Percentiles rank a stretch among this genome's conserved stretches.
Conservation (phyloP, 2,329 filamentous ascomycete species). For the Trichoderma cornu-damae region DNA sequence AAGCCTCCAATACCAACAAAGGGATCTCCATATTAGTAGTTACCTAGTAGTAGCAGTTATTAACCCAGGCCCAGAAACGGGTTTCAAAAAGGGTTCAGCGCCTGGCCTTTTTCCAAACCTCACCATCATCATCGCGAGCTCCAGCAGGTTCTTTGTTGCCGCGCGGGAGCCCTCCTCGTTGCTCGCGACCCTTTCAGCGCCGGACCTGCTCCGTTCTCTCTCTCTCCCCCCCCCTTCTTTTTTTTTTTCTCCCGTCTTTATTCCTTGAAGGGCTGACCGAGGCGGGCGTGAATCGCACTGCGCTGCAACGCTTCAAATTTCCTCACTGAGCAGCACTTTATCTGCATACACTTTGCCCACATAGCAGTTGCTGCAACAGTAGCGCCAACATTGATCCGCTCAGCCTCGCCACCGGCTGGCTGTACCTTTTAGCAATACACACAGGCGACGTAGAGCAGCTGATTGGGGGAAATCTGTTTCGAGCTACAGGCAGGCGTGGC, state of each 20-base stretch:
- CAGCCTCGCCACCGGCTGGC: conserved; percentile 6
- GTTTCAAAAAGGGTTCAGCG: conserved; percentile 9
- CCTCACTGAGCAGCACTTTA: too few relatives aligned
- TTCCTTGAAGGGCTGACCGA: neutral
- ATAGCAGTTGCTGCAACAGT: neutral
- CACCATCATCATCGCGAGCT: neutral
- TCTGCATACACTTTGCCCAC: neutral
- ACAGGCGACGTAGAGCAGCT: conserved; percentile 4
- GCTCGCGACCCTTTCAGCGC: too few relatives aligned
- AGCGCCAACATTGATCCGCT: neutral
- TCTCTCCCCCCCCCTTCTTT: too few relatives aligned
- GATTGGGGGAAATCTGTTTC: neutral
- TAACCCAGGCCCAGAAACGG: too few relatives aligned
- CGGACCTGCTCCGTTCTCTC: too few relatives aligned
- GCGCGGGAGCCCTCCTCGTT: neutral
- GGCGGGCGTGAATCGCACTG: neutral
- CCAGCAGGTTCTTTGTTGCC: neutral
- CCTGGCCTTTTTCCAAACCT: neutral
- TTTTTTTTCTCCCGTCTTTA: too few relatives aligned
- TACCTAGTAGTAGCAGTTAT: too few relatives aligned
- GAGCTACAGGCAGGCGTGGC: neutral
- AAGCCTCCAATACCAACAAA: neutral
- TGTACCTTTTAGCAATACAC: neutral
- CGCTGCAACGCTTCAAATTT: neutral
- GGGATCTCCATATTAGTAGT: neutral